These are phyloP conservation scores for Beauveria sp. DNA, from an alignment of 2,329 filamentous ascomycete genomes.

Conservation along the genomic window DNA sequence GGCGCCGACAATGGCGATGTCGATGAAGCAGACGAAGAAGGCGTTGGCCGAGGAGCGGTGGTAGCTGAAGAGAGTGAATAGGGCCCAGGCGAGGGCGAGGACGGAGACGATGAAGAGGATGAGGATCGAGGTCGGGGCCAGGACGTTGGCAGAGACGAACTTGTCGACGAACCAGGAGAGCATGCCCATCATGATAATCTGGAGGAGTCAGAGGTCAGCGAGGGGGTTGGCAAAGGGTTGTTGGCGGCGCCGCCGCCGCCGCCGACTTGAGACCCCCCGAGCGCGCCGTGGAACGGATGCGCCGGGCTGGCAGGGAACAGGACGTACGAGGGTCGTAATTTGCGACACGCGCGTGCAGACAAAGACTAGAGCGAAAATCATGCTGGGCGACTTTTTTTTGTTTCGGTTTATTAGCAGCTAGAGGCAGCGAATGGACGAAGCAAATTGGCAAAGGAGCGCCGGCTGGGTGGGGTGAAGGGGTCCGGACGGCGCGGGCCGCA, in stretches of 20 bases:
- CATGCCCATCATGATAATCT: conserved; percentile 62
- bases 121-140: conserved; percentile 56
- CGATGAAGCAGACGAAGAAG: conserved; percentile 52
- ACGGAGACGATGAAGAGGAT: conserved; percentile 61
- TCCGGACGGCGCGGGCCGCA: neutral
- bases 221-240: neutral
- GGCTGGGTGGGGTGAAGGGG: neutral
- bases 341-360: conserved; percentile 54
- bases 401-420: neutral
- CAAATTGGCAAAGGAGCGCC: too few species aligned
- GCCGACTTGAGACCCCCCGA: neutral
- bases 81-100: conserved; percentile 54
- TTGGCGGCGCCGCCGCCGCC: too few species aligned
- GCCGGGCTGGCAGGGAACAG: neutral
- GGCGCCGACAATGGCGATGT: conserved; percentile 54
- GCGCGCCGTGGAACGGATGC: neutral
- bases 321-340: conserved; percentile 48
- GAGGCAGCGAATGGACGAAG: neutral
- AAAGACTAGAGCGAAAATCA: conserved; percentile 58
- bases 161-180: conserved; percentile 58
- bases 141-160: conserved; percentile 46
- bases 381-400: conserved; percentile 26
- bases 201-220: conserved; percentile 6
- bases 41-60: conserved; percentile 54
- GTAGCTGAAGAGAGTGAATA: conserved; percentile 60